Evolutionary conservation across 192 early-diverging fungal genomes (phyloP).

Genomic region (Oehlia diaphana): DNA sequence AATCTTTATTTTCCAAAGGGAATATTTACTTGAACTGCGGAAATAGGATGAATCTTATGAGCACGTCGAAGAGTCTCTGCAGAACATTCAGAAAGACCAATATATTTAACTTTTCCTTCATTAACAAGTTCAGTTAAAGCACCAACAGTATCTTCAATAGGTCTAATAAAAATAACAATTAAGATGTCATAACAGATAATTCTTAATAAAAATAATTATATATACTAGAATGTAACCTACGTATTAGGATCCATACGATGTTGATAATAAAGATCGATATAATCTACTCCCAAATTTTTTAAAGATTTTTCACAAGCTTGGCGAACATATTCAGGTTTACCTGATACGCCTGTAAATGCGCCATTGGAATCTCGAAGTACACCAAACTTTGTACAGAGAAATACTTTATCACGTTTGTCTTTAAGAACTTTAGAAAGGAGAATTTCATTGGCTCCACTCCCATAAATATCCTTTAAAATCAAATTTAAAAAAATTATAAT

Average conservation of each 20-base stretch:
- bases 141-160: slow-evolving; percentile 42
- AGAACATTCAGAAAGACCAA: slow-evolving; percentile 58
- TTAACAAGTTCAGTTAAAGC: slow-evolving; percentile 43
- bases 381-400: slow-evolving; percentile 67
- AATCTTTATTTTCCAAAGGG: background rate
- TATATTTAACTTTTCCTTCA: slow-evolving; percentile 42
- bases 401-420: slow-evolving; percentile 50
- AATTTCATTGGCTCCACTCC: slow-evolving; percentile 55
- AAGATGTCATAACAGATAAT: background rate
- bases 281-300: slow-evolving; percentile 35
- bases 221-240: slow-evolving; percentile 15
- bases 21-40: slow-evolving; percentile 48
- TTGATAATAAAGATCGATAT: slow-evolving; percentile 42
- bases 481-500: too few relatives aligned
- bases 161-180: background rate
- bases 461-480: slow-evolving; percentile 47
- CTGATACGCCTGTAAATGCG: slow-evolving; percentile 26
- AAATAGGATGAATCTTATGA: slow-evolving; percentile 68
- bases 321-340: slow-evolving; percentile 52
- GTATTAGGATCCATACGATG: slow-evolving; percentile 40
- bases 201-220: background rate
- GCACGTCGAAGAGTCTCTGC: slow-evolving; percentile 63
- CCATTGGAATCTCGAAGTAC: slow-evolving; percentile 19
- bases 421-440: slow-evolving; percentile 52
- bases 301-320: slow-evolving; percentile 30